Conservation (phyloP, 805 yeast genomes). For the Saccharomycopsis guyanensis region DNA sequence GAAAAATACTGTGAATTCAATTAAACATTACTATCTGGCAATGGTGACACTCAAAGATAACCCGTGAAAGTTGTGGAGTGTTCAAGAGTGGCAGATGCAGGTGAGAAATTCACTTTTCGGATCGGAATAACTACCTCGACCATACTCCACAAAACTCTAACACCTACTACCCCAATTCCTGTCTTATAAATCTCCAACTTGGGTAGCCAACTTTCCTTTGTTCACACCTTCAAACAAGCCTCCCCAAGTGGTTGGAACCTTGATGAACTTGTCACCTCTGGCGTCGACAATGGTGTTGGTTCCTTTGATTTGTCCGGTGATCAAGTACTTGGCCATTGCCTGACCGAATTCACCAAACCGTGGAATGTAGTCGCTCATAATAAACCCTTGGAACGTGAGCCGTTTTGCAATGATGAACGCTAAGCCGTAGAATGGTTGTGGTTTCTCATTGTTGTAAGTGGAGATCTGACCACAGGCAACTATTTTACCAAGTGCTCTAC, state of each 20-base stretch:
- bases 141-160: too few relatives aligned
- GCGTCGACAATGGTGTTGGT: slow-evolving; percentile 32
- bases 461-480: slow-evolving; percentile 61
- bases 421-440: slow-evolving; percentile 35
- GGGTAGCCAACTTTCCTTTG: slow-evolving; percentile 45
- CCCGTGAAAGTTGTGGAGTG: too few relatives aligned
- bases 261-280: slow-evolving; percentile 32
- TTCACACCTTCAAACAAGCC: slow-evolving; percentile 39
- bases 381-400: slow-evolving; percentile 45
- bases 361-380: slow-evolving; percentile 37
- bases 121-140: too few relatives aligned
- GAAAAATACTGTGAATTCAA: too few relatives aligned
- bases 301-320: slow-evolving; percentile 35
- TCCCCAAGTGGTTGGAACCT: slow-evolving; percentile 42
- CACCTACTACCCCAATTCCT: too few relatives aligned
- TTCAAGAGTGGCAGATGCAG: too few relatives aligned
- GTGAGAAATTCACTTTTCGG: too few relatives aligned
- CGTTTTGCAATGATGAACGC: slow-evolving; percentile 41
- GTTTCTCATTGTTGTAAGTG: slow-evolving; percentile 41
- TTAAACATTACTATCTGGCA: too few relatives aligned
- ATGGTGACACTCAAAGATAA: too few relatives aligned
- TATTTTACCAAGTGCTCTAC: slow-evolving; percentile 36
- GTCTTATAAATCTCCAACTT: slow-evolving; percentile 29
- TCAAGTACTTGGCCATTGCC: slow-evolving; percentile 23
- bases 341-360: slow-evolving; percentile 27